Percentiles rank a stretch among this genome's conserved stretches.
Evolutionary conservation across 2,329 filamentous ascomycete species (phyloP).

Genomic region (Epichloe gansuensis): DNA sequence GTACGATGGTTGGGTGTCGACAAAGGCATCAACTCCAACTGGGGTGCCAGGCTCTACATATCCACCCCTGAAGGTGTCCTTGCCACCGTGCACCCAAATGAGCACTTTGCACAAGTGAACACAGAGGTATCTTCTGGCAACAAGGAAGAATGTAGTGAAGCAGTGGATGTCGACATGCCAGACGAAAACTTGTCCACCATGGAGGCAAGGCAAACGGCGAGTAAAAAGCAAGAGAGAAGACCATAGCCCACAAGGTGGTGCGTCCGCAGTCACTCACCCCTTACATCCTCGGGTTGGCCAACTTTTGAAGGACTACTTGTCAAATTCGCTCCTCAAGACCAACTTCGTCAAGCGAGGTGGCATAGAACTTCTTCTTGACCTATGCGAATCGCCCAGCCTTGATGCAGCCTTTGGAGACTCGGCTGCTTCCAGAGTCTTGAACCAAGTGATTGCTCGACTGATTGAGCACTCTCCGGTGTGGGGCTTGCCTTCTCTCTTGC

Average conservation of each 20-base stretch:
- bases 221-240: background rate
- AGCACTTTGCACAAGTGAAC: constrained; percentile 16
- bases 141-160: constrained; percentile 25
- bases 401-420: constrained; percentile 49
- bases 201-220: constrained; percentile 5
- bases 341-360: constrained; percentile 70
- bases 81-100: constrained; percentile 39
- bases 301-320: constrained; percentile 67
- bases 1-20: constrained; percentile 62
- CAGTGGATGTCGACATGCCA: constrained; percentile 53
- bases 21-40: constrained; percentile 55
- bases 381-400: constrained; percentile 71
- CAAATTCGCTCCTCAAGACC: constrained; percentile 59
- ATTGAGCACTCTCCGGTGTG: constrained; percentile 72
- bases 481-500: constrained; percentile 69
- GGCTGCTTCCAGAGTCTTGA: constrained; percentile 55
- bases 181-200: constrained; percentile 29
- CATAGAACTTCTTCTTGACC: constrained; percentile 71
- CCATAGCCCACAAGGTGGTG: constrained; percentile 10
- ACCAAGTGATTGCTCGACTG: constrained; percentile 62
- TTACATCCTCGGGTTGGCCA: constrained; percentile 64
- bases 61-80: constrained; percentile 45
- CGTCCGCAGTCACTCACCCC: constrained; percentile 36
- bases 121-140: constrained; percentile 21
- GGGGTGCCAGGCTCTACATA: constrained; percentile 69